These are phyloP conservation scores for Anacardium occidentale DNA, from an alignment of 345 rosid species.

Conservation along the genomic window DNA sequence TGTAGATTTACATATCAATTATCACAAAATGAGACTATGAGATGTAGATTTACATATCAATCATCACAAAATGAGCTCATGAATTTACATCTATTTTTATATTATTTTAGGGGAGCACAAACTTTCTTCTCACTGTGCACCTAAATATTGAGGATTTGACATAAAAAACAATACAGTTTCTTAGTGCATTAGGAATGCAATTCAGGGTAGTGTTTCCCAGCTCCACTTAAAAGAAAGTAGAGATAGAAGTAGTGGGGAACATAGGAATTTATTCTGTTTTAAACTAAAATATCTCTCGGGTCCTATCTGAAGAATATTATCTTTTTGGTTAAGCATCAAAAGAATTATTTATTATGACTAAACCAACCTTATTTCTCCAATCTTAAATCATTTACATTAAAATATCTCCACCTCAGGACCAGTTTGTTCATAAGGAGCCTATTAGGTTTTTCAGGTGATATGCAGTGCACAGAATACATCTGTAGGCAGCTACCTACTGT, in stretches of 20 bases:
- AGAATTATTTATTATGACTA: not conserved
- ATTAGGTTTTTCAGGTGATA: not conserved
- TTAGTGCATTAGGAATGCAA: conserved; percentile 10
- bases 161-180: conserved; percentile 4
- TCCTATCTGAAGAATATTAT: not conserved
- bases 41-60: conserved; percentile 2
- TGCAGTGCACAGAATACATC: not conserved
- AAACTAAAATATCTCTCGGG: not conserved
- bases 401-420: conserved; percentile 4
- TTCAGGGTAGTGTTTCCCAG: conserved; percentile 1
- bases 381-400: not conserved
- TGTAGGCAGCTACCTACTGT: not conserved
- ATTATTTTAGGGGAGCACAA: conserved; percentile 1
- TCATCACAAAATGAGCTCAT: not conserved
- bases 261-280: conserved; percentile 16
- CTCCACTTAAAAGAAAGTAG: not conserved
- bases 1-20: conserved; percentile 1
- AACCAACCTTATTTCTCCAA: conserved; percentile 7
- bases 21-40: not conserved
- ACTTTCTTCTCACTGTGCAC: not conserved
- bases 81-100: not conserved
- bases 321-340: not conserved
- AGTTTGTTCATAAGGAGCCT: not conserved
- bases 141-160: not conserved
- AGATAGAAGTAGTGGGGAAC: conserved; percentile 5